These are phyloP conservation scores for Torulaspora indica DNA, from an alignment of 805 yeast genomes.

Conservation along the genomic window DNA sequence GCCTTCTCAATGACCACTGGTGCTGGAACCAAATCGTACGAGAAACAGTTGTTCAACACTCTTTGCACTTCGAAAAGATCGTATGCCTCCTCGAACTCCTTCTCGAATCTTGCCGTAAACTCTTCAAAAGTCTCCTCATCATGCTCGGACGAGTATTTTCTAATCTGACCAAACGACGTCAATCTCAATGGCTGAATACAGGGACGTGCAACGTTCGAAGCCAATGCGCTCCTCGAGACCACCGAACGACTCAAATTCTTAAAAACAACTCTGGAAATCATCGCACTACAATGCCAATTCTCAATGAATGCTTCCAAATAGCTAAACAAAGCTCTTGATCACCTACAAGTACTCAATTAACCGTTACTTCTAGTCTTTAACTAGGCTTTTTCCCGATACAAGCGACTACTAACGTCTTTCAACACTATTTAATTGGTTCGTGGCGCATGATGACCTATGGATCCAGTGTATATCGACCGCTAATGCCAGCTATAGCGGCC, in stretches of 20 bases:
- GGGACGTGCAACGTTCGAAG: conserved; percentile 5
- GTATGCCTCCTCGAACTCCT: conserved; percentile 92
- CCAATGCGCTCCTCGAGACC: conserved; percentile 8
- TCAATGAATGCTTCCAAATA: not conserved
- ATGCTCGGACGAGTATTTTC: conserved; percentile 76
- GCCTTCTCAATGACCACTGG: conserved; percentile 96
- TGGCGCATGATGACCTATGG: conserved; percentile 3
- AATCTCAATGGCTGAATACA: conserved; percentile 12
- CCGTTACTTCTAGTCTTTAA: not conserved
- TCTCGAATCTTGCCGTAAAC: conserved; percentile 85
- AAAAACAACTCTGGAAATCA: conserved; percentile 27
- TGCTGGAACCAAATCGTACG: conserved; percentile 97
- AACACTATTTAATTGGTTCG: conserved; percentile 7
- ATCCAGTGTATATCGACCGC: not conserved
- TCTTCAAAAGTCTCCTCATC: conserved; percentile 93
- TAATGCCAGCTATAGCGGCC: not conserved
- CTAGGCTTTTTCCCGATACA: not conserved
- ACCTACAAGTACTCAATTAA: not conserved
- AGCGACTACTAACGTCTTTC: not conserved
- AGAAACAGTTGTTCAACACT: conserved; percentile 94
- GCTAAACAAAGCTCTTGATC: not conserved
- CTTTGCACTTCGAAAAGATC: conserved; percentile 86
- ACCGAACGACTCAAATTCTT: conserved; percentile 6
- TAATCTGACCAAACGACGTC: conserved; percentile 31
- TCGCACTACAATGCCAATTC: conserved; percentile 1